These are phyloP conservation scores for Pleurotus giganteus DNA, from an alignment of 768 basidiomycete species.

Conservation along the genomic window DNA sequence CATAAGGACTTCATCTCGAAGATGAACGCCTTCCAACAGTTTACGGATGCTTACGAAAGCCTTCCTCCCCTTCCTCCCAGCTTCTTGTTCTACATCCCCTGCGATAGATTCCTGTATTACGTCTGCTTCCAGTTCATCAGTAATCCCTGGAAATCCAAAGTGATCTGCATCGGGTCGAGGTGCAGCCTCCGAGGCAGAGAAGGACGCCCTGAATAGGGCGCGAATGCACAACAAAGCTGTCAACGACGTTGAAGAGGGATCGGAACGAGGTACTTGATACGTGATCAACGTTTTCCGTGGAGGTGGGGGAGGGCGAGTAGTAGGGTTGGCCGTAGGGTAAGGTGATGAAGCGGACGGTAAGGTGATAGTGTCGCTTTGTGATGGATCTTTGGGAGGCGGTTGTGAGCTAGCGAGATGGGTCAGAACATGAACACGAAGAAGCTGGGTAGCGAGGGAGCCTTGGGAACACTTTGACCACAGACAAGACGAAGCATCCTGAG, in stretches of 20 bases:
- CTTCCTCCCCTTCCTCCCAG: slow-evolving; percentile 66
- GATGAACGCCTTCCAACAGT: slow-evolving; percentile 61
- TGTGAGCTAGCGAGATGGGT: slow-evolving; percentile 72
- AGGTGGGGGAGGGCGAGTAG: slow-evolving; percentile 67
- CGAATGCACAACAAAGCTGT: slow-evolving; percentile 82
- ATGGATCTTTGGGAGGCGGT: slow-evolving; percentile 54
- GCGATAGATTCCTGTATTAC: slow-evolving; percentile 39
- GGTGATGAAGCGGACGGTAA: slow-evolving; percentile 52
- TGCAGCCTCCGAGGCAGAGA: slow-evolving; percentile 63
- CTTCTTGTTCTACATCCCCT: slow-evolving; percentile 56
- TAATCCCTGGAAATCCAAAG: slow-evolving; percentile 85
- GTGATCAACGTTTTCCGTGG: slow-evolving; percentile 60
- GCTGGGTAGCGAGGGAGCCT: slow-evolving; percentile 41
- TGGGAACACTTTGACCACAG: slow-evolving; percentile 71
- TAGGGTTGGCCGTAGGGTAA: slow-evolving; percentile 62
- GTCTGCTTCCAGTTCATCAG: slow-evolving; percentile 72
- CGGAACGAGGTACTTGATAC: slow-evolving; percentile 54
- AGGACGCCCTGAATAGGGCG: slow-evolving; percentile 78
- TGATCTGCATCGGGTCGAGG: slow-evolving; percentile 80
- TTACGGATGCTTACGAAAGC: slow-evolving; percentile 64
- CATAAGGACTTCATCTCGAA: slow-evolving; percentile 57
- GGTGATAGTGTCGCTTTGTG: slow-evolving; percentile 74
- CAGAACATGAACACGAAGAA: slow-evolving; percentile 65
- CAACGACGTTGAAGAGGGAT: slow-evolving; percentile 73
- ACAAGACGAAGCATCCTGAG: slow-evolving; percentile 40